Percentiles rank a stretch among this genome's conserved stretches.
Evolutionary conservation across 75 land plant species (phyloP).

Genomic region (Pinus tabuliformis): DNA sequence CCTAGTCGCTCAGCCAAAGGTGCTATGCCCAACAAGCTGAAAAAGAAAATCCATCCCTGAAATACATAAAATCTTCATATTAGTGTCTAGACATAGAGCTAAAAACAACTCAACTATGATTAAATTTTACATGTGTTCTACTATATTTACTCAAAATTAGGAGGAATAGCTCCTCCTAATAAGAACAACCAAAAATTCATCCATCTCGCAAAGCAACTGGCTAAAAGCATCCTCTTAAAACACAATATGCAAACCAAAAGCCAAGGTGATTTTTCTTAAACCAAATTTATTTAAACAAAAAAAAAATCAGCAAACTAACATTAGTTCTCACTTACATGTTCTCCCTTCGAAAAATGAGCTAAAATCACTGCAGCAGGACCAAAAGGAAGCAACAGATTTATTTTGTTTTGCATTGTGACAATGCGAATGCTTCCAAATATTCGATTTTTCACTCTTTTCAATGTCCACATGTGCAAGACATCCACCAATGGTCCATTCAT

Average conservation of each 20-base stretch:
- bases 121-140: slow-evolving; percentile 4
- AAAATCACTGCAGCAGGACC: slow-evolving; percentile 31
- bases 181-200: neutral
- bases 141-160: neutral
- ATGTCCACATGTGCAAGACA: neutral
- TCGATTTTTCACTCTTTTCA: neutral
- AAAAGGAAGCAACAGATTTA: slow-evolving; percentile 22
- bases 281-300: too few species aligned
- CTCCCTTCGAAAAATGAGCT: slow-evolving; percentile 10
- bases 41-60: slow-evolving; percentile 90
- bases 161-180: neutral
- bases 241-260: neutral
- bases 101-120: slow-evolving; percentile 7
- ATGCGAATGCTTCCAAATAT: slow-evolving; percentile 21
- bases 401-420: slow-evolving; percentile 22
- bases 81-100: slow-evolving; percentile 10
- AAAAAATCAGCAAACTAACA: neutral
- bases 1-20: slow-evolving; percentile 98
- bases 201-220: neutral
- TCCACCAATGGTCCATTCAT: neutral
- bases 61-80: slow-evolving; percentile 1
- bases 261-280: neutral
- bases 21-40: slow-evolving; percentile 77
- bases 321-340: slow-evolving; percentile 14
- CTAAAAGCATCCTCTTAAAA: neutral